A percentile compares a stretch with the other conserved stretches of the same genome.
These are phyloP conservation scores for Thermochaetoides dissita DNA, from an alignment of 2,329 filamentous ascomycete species.

Conservation along the genomic window DNA sequence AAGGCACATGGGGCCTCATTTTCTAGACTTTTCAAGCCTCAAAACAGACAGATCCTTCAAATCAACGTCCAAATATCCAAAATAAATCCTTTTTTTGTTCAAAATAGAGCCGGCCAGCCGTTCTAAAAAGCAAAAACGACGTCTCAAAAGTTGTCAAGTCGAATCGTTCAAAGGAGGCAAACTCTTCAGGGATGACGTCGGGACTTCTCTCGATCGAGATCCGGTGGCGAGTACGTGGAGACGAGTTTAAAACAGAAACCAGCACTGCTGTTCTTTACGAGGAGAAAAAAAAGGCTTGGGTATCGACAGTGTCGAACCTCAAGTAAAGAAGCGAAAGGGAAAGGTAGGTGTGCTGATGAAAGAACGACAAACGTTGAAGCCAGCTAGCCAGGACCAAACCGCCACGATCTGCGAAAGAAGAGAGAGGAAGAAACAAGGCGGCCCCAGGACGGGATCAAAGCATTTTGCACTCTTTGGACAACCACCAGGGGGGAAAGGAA, in stretches of 20 bases:
- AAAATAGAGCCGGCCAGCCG: no score
- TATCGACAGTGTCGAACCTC: constrained; percentile 3
- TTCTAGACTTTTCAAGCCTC: constrained; percentile 5
- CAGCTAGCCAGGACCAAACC: no score
- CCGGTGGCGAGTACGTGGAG: constrained; percentile 3
- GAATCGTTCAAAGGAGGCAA: no score
- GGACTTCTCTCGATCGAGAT: neutral
- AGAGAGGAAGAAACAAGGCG: constrained; percentile 1
- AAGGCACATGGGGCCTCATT: constrained; percentile 16
- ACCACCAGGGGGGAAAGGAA: neutral
- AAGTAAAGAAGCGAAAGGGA: constrained; percentile 8
- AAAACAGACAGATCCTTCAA: no score
- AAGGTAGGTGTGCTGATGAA: constrained; percentile 6
- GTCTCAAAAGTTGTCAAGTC: no score
- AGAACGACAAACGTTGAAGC: no score
- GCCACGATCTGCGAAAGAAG: constrained; percentile 1
- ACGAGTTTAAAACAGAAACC: neutral
- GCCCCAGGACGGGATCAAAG: constrained; percentile 2
- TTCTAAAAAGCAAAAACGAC: no score
- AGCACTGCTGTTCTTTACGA: constrained; percentile 6
- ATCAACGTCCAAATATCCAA: no score
- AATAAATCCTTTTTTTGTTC: no score
- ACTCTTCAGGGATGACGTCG: no score
- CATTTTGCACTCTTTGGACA: constrained; percentile 1
- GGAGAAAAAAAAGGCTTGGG: constrained; percentile 1